phyloP scores from a whole-genome alignment of 306 rosid species.

The Hippophae gyantsensis region DNA sequence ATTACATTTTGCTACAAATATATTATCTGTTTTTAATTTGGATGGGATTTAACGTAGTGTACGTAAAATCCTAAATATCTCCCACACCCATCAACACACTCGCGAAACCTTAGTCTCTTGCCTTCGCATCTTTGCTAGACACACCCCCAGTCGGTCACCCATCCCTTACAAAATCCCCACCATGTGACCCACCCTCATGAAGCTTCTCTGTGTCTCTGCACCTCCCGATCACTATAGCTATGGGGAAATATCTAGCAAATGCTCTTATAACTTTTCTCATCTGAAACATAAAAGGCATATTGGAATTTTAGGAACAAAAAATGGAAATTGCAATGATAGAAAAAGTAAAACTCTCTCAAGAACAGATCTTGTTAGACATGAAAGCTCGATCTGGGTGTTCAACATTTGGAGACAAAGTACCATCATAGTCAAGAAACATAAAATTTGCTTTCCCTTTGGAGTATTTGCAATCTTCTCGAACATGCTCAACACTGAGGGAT shows the following conservation, averaged over 20 bases:
- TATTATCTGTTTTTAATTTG: no score
- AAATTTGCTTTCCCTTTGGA: slow-evolving; percentile 60
- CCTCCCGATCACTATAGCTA: slow-evolving; percentile 89
- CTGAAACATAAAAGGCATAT: slow-evolving; percentile 24
- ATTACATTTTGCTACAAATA: no score
- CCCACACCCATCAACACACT: no score
- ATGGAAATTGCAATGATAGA: not conserved
- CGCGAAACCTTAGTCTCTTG: no score
- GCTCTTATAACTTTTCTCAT: slow-evolving; percentile 68
- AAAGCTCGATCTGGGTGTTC: slow-evolving; percentile 80
- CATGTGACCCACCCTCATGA: no score
- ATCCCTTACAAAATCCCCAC: no score
- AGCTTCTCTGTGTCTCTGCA: slow-evolving; percentile 81
- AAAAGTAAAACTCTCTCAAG: not conserved
- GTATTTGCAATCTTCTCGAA: slow-evolving; percentile 48
- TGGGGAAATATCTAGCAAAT: slow-evolving; percentile 71
- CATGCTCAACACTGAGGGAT: slow-evolving; percentile 64
- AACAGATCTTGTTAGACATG: slow-evolving; percentile 67
- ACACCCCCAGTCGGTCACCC: no score
- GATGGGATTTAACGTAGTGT: no score
- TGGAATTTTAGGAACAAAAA: not conserved
- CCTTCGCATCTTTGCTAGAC: no score
- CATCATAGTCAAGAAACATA: slow-evolving; percentile 86
- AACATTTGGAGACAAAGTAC: slow-evolving; percentile 89
- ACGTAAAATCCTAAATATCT: no score